Evolutionary conservation across 1,284 basidiomycete genomes (phyloP), one percentile per base, ranked within the genome.

Genomic region (Ganoderma meredithae): DNA sequence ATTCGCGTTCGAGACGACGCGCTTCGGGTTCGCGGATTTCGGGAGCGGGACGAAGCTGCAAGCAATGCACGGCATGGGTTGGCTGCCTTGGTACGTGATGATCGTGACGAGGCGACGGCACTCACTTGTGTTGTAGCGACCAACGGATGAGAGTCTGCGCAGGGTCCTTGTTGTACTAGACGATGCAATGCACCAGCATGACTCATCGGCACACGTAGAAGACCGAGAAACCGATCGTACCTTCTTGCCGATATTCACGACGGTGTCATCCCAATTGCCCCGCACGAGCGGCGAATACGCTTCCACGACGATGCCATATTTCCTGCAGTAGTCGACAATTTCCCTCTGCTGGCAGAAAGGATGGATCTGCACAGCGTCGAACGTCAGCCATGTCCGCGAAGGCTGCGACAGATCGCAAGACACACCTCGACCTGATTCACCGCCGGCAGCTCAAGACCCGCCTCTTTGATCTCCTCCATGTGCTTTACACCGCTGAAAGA

Each of bases 341-440:
- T 89, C 85, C 61, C 84, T 84, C 72, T 95, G 94, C 76, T 96
- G 94, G 80, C 93, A 95, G 73, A 93, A 89, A 0, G 95, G 94
- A 75, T 96, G 94, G 5, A 96, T 83, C 88, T 94, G 74, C 3
- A 47, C 33, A 8, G 40, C 43, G 27, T 17, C 25, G 1, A 22
- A 19, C 19, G 19, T 40, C 6, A 36, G 15, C 33, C 19, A 19
- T 31, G 5, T 17, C 13, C 2, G 1, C 17, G n/a, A n/a, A n/a
- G n/a, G n/a, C n/a, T n/a, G n/a, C n/a, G n/a, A n/a, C n/a, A n/a
- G n/a, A n/a, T n/a, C n/a, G n/a, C n/a, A n/a, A n/a, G n/a, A n/a
- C n/a, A n/a, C n/a, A 88, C 91, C 83, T 96, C 92, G 64, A 96
- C 88, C 77, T 97, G 95, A 79, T 96, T 95, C 60, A 96, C 89